Evolutionary conservation across 495 filamentous ascomycete genomes (phyloP).

Genomic region (Penicillium salamii): DNA sequence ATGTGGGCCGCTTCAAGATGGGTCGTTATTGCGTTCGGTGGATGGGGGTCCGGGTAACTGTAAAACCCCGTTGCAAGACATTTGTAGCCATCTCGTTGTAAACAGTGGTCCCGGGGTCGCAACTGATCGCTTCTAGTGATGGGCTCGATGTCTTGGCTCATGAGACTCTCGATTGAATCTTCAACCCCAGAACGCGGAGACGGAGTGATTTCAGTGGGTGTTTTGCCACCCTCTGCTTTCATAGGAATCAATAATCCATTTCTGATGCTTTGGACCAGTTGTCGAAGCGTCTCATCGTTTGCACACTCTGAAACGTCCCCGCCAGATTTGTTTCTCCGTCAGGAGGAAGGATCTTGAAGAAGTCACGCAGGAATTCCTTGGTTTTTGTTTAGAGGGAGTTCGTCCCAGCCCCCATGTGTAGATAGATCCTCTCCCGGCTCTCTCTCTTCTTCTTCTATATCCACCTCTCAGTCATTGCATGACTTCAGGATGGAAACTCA

Average conservation of each 20-base stretch:
- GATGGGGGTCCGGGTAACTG: constrained; percentile 7
- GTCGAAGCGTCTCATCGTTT: constrained; percentile 15
- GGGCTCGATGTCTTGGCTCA: constrained; percentile 12
- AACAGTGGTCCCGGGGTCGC: constrained; percentile 10
- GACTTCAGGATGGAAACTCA: no score
- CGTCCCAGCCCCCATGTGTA: no score
- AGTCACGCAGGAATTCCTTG: no score
- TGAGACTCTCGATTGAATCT: constrained; percentile 13
- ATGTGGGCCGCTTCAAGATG: no score
- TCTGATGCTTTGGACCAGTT: constrained; percentile 15
- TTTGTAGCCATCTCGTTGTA: constrained; percentile 14
- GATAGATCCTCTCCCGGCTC: no score
- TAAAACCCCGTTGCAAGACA: constrained; percentile 14
- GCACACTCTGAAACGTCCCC: constrained; percentile 11
- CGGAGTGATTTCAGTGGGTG: constrained; percentile 13
- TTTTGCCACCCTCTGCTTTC: constrained; percentile 16
- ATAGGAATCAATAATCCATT: constrained; percentile 12
- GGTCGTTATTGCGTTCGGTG: constrained; percentile 12
- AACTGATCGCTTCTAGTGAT: no score
- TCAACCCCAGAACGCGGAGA: constrained; percentile 12
- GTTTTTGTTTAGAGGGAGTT: no score
- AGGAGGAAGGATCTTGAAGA: no score
- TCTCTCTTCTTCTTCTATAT: no score
- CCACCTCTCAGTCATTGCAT: no score
- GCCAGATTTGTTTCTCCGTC: no score